Conservation (phyloP, 768 basidiomycete species). For the Steccherinum ochraceum region DNA sequence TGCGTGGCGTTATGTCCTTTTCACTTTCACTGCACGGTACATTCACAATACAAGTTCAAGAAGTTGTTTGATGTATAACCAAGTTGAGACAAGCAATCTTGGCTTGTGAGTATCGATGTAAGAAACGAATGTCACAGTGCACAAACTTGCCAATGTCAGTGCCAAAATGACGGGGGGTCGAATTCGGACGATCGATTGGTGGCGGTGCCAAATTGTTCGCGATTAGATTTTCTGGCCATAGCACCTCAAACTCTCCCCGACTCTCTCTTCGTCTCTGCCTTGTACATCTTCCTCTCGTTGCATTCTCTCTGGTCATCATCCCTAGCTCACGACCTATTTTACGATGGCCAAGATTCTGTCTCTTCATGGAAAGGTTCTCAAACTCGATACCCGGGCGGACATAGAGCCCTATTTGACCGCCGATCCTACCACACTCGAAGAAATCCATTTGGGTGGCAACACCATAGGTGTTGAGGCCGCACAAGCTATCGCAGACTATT, state of each 20-base stretch:
- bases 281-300: background rate
- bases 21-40: no score
- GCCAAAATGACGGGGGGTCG: no score
- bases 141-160: no score
- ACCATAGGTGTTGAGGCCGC: conserved; percentile 91
- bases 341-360: conserved; percentile 33
- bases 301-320: background rate
- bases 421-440: conserved; percentile 65
- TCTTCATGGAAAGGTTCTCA: conserved; percentile 64
- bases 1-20: no score
- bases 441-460: conserved; percentile 92
- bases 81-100: no score
- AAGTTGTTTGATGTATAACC: no score
- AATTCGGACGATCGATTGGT: background rate
- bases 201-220: background rate
- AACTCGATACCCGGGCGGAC: conserved; percentile 71
- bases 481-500: conserved; percentile 71
- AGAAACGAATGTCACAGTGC: no score
- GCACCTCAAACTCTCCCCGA: no score
- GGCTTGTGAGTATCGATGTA: no score
- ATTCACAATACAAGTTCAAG: no score
- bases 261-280: no score
- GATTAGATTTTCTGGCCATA: background rate
- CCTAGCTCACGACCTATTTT: background rate
- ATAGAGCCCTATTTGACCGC: conserved; percentile 67